Evolutionary conservation across 805 yeast genomes (phyloP).

Genomic region (Schizosaccharomyces osmophilus): DNA sequence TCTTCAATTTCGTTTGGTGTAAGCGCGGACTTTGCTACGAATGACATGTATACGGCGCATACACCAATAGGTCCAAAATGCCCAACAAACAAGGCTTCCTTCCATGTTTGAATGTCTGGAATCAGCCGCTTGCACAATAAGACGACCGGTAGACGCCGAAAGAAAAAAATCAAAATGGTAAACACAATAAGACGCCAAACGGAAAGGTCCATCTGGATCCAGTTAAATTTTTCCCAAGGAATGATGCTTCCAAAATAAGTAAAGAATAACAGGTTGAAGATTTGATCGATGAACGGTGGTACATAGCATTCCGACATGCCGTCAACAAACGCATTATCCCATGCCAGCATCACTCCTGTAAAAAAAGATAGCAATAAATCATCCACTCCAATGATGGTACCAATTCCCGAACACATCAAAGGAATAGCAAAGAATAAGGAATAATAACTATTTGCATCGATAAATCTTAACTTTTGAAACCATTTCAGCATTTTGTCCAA

Average conservation of each 20-base stretch:
- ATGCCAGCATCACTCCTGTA: conserved; percentile 79
- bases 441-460: conserved; percentile 70
- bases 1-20: conserved; percentile 41
- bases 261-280: conserved; percentile 63
- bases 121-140: conserved; percentile 48
- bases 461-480: conserved; percentile 43
- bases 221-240: conserved; percentile 66
- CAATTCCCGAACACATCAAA: conserved; percentile 68
- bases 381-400: conserved; percentile 69
- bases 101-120: conserved; percentile 76
- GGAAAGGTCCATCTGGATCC: conserved; percentile 31
- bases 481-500: conserved; percentile 48
- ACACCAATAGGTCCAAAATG: conserved; percentile 95
- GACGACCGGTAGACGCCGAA: conserved; percentile 68
- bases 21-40: conserved; percentile 47
- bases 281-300: conserved; percentile 67
- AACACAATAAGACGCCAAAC: conserved; percentile 61
- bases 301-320: conserved; percentile 69
- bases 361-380: conserved; percentile 73
- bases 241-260: conserved; percentile 75
- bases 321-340: conserved; percentile 80
- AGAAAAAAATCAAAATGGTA: conserved; percentile 46
- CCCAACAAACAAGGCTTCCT: conserved; percentile 81
- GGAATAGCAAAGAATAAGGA: conserved; percentile 66
- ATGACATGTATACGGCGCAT: conserved; percentile 69